Conservation (phyloP, 805 yeast species). For the Candida manassasensis region DNA sequence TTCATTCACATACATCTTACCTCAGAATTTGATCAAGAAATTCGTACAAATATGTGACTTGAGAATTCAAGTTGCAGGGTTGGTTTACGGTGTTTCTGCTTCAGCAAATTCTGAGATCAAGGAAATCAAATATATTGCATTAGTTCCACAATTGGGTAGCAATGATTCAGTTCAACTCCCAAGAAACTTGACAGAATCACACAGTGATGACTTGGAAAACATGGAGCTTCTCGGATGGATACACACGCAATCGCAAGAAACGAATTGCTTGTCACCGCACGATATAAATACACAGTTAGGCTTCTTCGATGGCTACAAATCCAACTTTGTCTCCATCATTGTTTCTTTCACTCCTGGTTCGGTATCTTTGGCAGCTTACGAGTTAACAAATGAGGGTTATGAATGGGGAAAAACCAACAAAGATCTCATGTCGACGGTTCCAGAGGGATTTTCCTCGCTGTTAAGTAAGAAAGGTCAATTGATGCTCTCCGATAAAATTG, state of each 20-base stretch:
- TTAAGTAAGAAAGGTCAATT: conserved; percentile 65
- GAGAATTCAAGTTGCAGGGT: conserved; percentile 77
- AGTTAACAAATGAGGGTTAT: conserved; percentile 58
- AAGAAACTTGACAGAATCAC: conserved; percentile 34
- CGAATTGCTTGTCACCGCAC: conserved; percentile 56
- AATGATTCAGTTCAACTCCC: conserved; percentile 63
- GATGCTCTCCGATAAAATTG: conserved; percentile 65
- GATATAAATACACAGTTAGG: conserved; percentile 65
- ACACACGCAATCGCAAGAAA: conserved; percentile 76
- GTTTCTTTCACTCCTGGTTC: conserved; percentile 82
- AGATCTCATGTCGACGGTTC: conserved; percentile 50
- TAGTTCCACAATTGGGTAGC: conserved; percentile 87
- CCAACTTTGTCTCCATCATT: conserved; percentile 50
- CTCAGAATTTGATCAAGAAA: conserved; percentile 72
- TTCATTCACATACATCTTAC: conserved; percentile 68
- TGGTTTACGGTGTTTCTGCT: conserved; percentile 76
- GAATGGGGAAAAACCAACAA: conserved; percentile 71
- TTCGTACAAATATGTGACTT: conserved; percentile 78
- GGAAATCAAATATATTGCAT: conserved; percentile 68
- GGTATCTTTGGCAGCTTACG: conserved; percentile 65
- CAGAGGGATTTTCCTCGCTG: conserved; percentile 60
- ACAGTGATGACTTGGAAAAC: conserved; percentile 28
- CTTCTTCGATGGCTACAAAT: conserved; percentile 35
- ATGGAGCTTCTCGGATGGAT: conserved; percentile 88
- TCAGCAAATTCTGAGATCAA: conserved; percentile 65